Evolutionary conservation across 257 asterid genomes (phyloP).

Genomic region (Capsicum pubescens): DNA sequence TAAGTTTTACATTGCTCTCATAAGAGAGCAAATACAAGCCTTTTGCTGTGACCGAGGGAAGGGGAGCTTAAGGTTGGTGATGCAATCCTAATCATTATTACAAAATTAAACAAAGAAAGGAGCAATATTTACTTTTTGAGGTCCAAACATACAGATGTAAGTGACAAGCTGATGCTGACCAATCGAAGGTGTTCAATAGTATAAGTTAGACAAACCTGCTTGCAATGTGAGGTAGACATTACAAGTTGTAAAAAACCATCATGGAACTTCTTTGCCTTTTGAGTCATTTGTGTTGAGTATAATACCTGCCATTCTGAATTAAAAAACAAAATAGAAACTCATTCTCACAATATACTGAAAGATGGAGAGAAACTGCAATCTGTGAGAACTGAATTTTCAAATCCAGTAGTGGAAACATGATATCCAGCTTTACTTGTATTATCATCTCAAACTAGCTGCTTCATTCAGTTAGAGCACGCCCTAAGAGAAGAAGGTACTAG

Average conservation of each 20-base stretch:
- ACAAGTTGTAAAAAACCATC: conserved; percentile 78
- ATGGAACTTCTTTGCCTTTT: conserved; percentile 81
- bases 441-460: conserved; percentile 8
- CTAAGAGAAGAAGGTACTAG: neutral
- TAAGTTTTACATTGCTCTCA: neutral
- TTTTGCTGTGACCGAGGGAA: conserved; percentile 7
- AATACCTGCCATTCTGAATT: conserved; percentile 83
- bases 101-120: neutral
- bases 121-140: conserved; percentile 17
- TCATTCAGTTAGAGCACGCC: neutral
- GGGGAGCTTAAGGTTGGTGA: neutral
- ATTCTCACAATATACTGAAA: neutral
- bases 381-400: neutral
- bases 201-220: conserved; percentile 62
- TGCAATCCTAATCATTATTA: neutral
- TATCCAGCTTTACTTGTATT: neutral
- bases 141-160: conserved; percentile 22
- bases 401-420: conserved; percentile 17
- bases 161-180: conserved; percentile 26
- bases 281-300: conserved; percentile 85
- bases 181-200: conserved; percentile 24
- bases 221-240: conserved; percentile 69
- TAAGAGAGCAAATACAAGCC: neutral
- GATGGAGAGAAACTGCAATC: neutral
- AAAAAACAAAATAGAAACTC: neutral